These are phyloP conservation scores for Coix lacrymajobi DNA, from an alignment of 176 grass and related monocot species.

Conservation along the genomic window DNA sequence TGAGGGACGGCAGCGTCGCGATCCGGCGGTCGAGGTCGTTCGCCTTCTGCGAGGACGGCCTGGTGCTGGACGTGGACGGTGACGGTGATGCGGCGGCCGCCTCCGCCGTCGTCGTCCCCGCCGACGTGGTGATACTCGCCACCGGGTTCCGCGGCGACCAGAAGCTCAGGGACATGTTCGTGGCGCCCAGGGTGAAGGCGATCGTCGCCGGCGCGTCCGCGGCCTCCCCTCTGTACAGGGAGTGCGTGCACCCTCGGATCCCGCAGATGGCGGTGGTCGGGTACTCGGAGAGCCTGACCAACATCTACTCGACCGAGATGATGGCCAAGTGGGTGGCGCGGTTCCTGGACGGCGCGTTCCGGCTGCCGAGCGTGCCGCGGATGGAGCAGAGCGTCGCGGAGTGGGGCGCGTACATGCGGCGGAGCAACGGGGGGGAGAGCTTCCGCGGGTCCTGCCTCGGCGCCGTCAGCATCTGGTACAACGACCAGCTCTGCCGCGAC, in stretches of 20 bases:
- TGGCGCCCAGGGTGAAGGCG: conserved; percentile 26
- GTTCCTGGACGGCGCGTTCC: conserved; percentile 58
- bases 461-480: conserved; percentile 54
- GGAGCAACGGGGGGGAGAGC: background rate
- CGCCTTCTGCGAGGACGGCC: conserved; percentile 45
- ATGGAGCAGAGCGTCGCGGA: conserved; percentile 53
- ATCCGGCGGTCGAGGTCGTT: conserved; percentile 1
- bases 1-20: conserved; percentile 44
- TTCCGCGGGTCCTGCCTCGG: conserved; percentile 37
- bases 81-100: background rate
- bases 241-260: conserved; percentile 66
- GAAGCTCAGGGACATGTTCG: conserved; percentile 56
- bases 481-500: conserved; percentile 61
- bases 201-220: conserved; percentile 39
- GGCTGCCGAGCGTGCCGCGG: conserved; percentile 34
- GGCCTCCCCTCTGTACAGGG: conserved; percentile 44
- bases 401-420: conserved; percentile 51
- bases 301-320: conserved; percentile 38
- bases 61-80: conserved; percentile 42
- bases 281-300: conserved; percentile 45
- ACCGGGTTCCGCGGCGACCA: conserved; percentile 64
- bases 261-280: conserved; percentile 56
- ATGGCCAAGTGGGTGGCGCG: conserved; percentile 60
- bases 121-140: conserved; percentile 61
- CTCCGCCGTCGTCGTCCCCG: background rate